Base-by-base conservation (phyloP, 768 basidiomycete species). In the Wakefieldia striispora region DNA sequence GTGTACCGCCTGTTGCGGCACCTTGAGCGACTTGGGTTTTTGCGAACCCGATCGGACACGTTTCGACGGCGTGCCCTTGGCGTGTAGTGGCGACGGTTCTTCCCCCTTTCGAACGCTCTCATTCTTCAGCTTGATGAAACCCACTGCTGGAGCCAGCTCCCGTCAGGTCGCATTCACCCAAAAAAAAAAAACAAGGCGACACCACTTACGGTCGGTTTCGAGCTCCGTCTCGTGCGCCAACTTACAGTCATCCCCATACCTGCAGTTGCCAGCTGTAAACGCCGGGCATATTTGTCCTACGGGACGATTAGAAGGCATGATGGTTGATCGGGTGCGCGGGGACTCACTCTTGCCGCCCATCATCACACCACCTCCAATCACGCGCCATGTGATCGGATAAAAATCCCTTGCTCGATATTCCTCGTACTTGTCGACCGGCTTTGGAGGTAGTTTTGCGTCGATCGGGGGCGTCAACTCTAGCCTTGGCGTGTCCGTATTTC, bases 361-460 rank as follows among this genome's bases (percentile, higher is more conserved):
- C 66, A 79, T 74, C n/a, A 88, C 87, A 3, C 87, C 87, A 13
- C 87, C 87, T 0, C 87, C 85, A 43, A 89, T 84, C 12, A 89
- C 86, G 37, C 87, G 76, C 87, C 87, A 89, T 4, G 78, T 75
- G 40, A 89, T 74, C 23, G 86, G 85, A 56, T 80, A 83, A 63
- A 72, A 84, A 50, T 76, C 75, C 53, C 69, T 81, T 58, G 72
- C 65, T 36, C 59, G 66, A 53, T 62, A 69, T 27, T 73, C 72
- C 37, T 75, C 74, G 29, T 67, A 62, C 10, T 45, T 58, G 34
- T 53, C 34, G 26, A 54, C 47, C 13, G 69, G 70, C 24, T 66
- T 65, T 26, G 61, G 36, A 11, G 70, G 67, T 21, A 68, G 41
- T 10, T 48, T 48, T 17, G 51, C 50, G 2, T 47, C 45, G 2